Percentiles rank a stretch among this genome's conserved stretches.
These are phyloP conservation scores for Trichophyton verrucosum DNA, from an alignment of 2,329 filamentous ascomycete species.

Conservation along the genomic window DNA sequence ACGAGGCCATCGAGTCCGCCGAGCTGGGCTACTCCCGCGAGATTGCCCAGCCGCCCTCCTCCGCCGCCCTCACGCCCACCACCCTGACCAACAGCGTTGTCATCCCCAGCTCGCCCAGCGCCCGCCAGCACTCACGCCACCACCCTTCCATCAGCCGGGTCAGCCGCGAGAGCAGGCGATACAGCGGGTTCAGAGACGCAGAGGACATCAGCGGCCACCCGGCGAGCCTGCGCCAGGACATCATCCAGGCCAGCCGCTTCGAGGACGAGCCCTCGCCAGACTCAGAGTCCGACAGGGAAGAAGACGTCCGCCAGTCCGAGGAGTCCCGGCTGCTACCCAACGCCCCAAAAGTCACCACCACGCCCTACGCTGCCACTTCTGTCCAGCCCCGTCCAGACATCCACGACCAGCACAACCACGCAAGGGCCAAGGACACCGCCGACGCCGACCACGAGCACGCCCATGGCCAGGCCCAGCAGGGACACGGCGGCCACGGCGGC, in stretches of 20 bases:
- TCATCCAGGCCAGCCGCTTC: conserved; percentile 67
- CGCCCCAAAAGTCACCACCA: conserved; percentile 26
- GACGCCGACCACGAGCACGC: conserved; percentile 25
- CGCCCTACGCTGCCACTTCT: conserved; percentile 23
- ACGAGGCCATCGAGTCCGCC: conserved; percentile 27
- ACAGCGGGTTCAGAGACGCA: conserved; percentile 42
- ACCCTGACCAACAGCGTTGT: conserved; percentile 51
- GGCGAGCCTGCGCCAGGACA: conserved; percentile 79
- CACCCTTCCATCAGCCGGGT: neutral
- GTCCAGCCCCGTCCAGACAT: conserved; percentile 24
- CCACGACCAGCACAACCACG: conserved; percentile 68
- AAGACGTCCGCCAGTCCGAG: conserved; percentile 39
- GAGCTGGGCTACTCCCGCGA: conserved; percentile 28
- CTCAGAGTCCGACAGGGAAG: conserved; percentile 35
- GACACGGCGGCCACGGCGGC: conserved; percentile 18
- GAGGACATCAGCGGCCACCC: conserved; percentile 74
- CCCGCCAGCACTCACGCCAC: neutral
- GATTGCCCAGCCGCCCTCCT: conserved; percentile 41
- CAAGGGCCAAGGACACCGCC: conserved; percentile 51
- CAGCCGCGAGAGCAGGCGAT: conserved; percentile 18
- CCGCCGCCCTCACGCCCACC: conserved; percentile 43
- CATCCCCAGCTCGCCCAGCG: conserved; percentile 13
- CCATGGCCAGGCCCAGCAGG: conserved; percentile 26
- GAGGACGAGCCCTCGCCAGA: conserved; percentile 43
- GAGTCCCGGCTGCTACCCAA: conserved; percentile 28